A percentile compares a stretch with the other conserved stretches of the same genome.
Conservation (phyloP, 768 basidiomycete species). For the Tephrocybe sp. region DNA sequence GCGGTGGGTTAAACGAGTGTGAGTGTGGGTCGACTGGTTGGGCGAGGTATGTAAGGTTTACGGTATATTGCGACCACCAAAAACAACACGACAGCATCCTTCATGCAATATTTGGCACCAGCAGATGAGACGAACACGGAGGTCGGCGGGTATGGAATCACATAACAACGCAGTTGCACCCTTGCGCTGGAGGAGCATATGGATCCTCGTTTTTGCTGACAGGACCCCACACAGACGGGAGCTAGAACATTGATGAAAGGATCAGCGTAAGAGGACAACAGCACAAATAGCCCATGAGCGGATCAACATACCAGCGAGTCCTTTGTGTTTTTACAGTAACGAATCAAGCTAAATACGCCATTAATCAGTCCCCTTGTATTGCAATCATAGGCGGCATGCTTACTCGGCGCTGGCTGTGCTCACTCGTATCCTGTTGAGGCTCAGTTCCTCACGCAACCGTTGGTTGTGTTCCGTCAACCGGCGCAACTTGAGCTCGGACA, state of each 20-base stretch:
- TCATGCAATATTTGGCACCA: conserved; percentile 1
- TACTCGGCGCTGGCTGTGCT: conserved; percentile 90
- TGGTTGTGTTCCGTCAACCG: conserved; percentile 93
- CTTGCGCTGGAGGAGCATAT: conserved; percentile 77
- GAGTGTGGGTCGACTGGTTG: conserved; percentile 11
- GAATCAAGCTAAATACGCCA: conserved; percentile 74
- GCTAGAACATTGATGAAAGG: conserved; percentile 38
- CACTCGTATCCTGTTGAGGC: conserved; percentile 83
- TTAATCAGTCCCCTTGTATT: conserved; percentile 3
- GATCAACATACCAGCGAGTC: conserved; percentile 72
- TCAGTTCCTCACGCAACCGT: conserved; percentile 84
- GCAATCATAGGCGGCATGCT: conserved; percentile 22
- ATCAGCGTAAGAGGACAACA: conserved; percentile 8
- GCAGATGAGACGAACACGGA: background rate
- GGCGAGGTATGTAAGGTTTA: conserved; percentile 17
- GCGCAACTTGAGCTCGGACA: conserved; percentile 96
- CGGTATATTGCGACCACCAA: conserved; percentile 22
- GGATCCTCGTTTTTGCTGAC: conserved; percentile 89
- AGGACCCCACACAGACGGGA: conserved; percentile 94
- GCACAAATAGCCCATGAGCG: conserved; percentile 6
- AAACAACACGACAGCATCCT: conserved; percentile 4
- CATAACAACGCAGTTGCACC: conserved; percentile 74
- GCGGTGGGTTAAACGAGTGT: conserved; percentile 23
- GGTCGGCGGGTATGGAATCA: conserved; percentile 30
- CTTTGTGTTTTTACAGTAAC: conserved; percentile 91